Conservation (phyloP, 1,284 basidiomycete species). For the Rhizoctonia solani region DNA sequence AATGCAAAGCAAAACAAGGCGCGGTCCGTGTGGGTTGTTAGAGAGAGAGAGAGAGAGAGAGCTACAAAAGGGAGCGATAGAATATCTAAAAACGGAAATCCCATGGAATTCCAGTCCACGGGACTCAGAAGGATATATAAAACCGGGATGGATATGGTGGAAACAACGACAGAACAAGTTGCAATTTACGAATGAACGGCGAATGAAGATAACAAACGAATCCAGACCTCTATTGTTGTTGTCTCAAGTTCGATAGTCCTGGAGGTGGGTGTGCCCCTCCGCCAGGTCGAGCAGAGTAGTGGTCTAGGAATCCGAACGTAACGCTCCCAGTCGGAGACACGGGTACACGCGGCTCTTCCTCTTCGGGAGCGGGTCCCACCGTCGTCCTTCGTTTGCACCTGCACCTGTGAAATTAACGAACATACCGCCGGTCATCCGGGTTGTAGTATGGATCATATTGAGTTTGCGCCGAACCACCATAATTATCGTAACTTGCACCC, state of each 20-base stretch:
- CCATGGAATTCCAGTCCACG: slow-evolving; percentile 28
- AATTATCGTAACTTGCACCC: slow-evolving; percentile 25
- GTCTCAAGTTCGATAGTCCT: slow-evolving; percentile 20
- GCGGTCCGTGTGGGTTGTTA: slow-evolving; percentile 25
- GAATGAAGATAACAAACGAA: not conserved
- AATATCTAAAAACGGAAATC: not conserved
- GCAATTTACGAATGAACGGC: not conserved
- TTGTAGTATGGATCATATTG: slow-evolving; percentile 32
- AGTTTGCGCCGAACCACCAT: slow-evolving; percentile 23
- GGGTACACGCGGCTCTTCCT: slow-evolving; percentile 32
- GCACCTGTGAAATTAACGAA: slow-evolving; percentile 28
- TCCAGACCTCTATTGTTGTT: not conserved
- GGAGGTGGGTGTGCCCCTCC: slow-evolving; percentile 5
- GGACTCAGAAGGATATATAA: not conserved
- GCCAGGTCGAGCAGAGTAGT: slow-evolving; percentile 26
- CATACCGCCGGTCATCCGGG: slow-evolving; percentile 18
- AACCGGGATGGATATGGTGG: not conserved
- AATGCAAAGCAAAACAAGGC: slow-evolving; percentile 1
- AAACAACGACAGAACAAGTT: not conserved
- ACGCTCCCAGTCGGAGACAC: slow-evolving; percentile 32
- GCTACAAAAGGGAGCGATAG: not conserved
- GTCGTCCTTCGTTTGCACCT: slow-evolving; percentile 26
- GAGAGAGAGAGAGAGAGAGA: slow-evolving; percentile 13
- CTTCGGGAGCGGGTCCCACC: slow-evolving; percentile 26
- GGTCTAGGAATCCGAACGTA: slow-evolving; percentile 31